Base-by-base conservation (phyloP, 2,329 filamentous ascomycete species). In the Fusarium dimerum region DNA sequence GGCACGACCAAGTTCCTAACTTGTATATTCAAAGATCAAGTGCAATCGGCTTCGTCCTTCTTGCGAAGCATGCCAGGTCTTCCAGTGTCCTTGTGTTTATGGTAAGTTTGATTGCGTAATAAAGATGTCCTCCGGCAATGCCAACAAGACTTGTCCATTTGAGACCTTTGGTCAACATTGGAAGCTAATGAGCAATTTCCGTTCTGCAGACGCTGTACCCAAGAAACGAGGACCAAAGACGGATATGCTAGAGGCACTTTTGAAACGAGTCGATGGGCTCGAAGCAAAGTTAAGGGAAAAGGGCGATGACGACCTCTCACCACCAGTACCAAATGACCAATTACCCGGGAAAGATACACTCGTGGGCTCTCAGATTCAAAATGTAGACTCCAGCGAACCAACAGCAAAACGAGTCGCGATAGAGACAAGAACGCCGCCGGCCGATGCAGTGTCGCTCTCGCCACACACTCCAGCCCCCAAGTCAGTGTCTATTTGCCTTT, bases 221-320 rank as follows among this genome's bases (percentile, higher is more conserved):
- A 95, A 95, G 74, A 95, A 95, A 71, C 81, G 91, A 68, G 91
- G 91, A 0, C 91, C 91, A 3, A 96, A 96, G 73, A 95, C 90
- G 29, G 91, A 96, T 68, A 89, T 95, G 5, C 77, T 95, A 32
- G 91, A 95, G 69, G 90, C 91, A 2, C 76, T 95, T 9, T 68
- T 95, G 53, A 95, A 93, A 71, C 82, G 91, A 48, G 90, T 95
- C 2, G 91, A 95, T 68, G 90, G 90, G 2, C 76, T 95, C 46
- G 90, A 95, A 69, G 90, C 89, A 66, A 85, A 87, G 56, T 77
- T 95, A 39, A 89, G 90, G 67, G 84, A 88, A 57, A 84, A 86
- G 64, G 85, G 85, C 60, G 69, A 71, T 11, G 68, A 71, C 18
- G 59, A 62, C 40, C 50, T 48, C n/a, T 65, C 64, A 12, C 63